Evolutionary conservation across 106 monocot species (phyloP), one percentile per base, ranked within the genome.

Genomic region (Apostasia ramifera): DNA sequence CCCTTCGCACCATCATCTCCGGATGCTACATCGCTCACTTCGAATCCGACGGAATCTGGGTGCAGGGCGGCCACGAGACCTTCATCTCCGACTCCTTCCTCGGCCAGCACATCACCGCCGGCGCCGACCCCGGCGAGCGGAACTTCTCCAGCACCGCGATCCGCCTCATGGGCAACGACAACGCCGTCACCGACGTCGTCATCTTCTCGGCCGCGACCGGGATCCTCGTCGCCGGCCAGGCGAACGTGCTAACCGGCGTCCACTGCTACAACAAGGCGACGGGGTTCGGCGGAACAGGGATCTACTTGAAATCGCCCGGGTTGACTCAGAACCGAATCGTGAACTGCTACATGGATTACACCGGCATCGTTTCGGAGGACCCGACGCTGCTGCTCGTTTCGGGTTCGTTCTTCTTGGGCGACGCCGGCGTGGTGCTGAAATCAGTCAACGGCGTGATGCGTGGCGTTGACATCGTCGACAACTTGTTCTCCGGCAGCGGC

Each of bases 201-300:
- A 80, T 86, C 44, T 86, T 86, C 60, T 83, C 87, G 0, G 87
- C 80, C 0, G 80, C 74, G 2, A 54, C 58, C 6, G 87, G 87
- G 1, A 47, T 87, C 12, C 40, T 83, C 15, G 40, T 87, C 47
- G 14, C 66, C n/a, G 87, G 83, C 1, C 83, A 83, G 71, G 87
- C 87, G 0, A 87, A 87, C 73, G 56, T 73, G 4, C 12, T 83
- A 2, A 74, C 74, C 44, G 78, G 78, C 7, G 83, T 87, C 3
- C 83, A 87, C 11, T 87, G 87, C 59, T 87, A 87, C 59, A 87
- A 87, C 55, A 87, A 87, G 69, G 83, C 87, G 40, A 81, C 83
- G 0, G 46, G 37, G 1, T 83, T 60, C 4, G 87, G 87, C 8
- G 87, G 87, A 2, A 61, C 77, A 2, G 87, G 87, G 1, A 81